Conservation (phyloP, 805 yeast species). For the Candida railenensis region DNA sequence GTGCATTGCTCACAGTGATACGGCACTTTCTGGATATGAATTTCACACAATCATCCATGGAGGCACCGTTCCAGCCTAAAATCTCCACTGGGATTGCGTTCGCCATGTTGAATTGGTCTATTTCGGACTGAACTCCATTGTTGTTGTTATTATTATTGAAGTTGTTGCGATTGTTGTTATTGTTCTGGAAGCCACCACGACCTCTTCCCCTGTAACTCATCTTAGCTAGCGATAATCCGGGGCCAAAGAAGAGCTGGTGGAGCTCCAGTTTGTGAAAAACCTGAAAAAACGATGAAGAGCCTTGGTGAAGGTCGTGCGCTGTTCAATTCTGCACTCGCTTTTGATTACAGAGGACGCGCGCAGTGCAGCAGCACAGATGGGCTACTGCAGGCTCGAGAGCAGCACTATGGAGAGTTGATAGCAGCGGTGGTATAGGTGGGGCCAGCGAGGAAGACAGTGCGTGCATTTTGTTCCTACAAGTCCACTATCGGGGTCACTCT, state of each 20-base stretch:
- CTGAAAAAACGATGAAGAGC: no score
- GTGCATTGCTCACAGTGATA: conserved; percentile 51
- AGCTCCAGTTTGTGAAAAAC: not conserved
- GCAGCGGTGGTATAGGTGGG: no score
- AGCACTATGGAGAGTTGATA: no score
- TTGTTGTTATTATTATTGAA: conserved; percentile 10
- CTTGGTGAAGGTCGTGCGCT: conserved; percentile 1
- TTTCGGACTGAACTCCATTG: conserved; percentile 15
- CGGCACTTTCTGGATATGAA: conserved; percentile 70
- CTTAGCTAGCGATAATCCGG: not conserved
- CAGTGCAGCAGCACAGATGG: not conserved
- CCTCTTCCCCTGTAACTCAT: conserved; percentile 42
- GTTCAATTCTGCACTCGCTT: not conserved
- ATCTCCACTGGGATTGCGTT: conserved; percentile 57
- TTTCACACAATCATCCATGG: conserved; percentile 61
- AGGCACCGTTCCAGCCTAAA: conserved; percentile 80
- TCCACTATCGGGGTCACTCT: no score
- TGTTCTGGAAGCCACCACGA: conserved; percentile 20
- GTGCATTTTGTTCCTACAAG: no score
- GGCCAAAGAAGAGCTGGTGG: no score
- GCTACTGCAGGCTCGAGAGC: no score
- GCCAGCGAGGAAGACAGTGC: no score
- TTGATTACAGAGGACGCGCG: not conserved
- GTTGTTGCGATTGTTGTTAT: conserved; percentile 2
- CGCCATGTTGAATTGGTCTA: conserved; percentile 26